These are phyloP conservation scores for Cutaneotrichosporon dermatis DNA, from an alignment of 1,284 basidiomycete species.

Conservation along the genomic window DNA sequence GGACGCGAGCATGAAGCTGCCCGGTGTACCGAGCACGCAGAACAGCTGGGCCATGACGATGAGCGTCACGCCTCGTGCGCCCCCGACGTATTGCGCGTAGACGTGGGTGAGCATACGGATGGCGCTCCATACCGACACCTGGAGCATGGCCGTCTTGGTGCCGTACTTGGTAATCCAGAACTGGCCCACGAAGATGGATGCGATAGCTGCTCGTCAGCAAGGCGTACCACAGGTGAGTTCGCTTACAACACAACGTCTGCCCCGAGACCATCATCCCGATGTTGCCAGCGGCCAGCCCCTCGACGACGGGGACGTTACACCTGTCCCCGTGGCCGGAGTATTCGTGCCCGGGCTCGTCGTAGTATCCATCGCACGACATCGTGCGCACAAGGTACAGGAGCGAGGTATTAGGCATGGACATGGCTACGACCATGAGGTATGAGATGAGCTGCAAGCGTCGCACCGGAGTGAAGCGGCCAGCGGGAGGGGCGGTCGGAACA, in stretches of 20 bases:
- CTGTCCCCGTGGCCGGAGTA: neutral
- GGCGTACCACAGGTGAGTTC: neutral
- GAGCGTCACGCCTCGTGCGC: neutral
- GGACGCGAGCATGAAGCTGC: neutral
- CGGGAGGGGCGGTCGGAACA: neutral
- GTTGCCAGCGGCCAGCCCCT: neutral
- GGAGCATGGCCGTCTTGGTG: neutral
- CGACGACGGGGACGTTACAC: neutral
- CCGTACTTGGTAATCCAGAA: neutral
- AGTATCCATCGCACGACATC: neutral
- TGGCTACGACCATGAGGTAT: neutral
- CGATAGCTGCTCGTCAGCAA: neutral
- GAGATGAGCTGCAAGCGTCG: neutral
- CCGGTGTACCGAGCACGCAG: neutral
- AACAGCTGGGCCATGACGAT: neutral
- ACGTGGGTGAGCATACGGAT: neutral
- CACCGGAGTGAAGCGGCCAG: neutral
- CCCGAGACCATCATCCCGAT: neutral
- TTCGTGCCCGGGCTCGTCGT: neutral
- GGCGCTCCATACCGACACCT: neutral
- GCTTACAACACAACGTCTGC: neutral
- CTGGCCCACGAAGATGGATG: neutral
- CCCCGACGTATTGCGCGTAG: neutral
- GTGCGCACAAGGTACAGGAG: neutral
- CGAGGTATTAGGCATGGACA: neutral